These are phyloP conservation scores for Solanum chiquidenum DNA, from an alignment of 257 asterid species.

Conservation along the genomic window DNA sequence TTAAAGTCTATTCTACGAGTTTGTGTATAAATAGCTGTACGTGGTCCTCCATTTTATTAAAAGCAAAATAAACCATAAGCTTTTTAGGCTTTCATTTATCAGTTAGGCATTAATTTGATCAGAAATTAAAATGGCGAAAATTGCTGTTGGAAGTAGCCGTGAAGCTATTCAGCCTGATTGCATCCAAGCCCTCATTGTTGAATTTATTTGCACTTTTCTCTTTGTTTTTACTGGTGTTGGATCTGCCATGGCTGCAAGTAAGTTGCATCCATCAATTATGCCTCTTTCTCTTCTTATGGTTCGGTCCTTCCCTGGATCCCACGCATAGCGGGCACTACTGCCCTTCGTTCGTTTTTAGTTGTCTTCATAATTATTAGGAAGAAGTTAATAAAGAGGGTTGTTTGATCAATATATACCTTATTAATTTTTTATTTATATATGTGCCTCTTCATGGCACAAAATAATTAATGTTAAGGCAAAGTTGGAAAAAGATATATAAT, in stretches of 20 bases:
- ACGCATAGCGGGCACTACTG: not conserved
- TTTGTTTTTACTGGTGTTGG: slow-evolving; percentile 86
- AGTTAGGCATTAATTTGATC: not conserved
- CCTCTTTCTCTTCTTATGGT: not conserved
- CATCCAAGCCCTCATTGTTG: slow-evolving; percentile 75
- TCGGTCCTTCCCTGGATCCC: not conserved
- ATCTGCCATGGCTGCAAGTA: slow-evolving; percentile 84
- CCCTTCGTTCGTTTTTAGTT: no score
- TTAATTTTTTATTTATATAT: no score
- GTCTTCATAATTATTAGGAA: no score
- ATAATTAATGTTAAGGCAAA: no score
- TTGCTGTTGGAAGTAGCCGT: slow-evolving; percentile 52
- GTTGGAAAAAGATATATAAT: no score
- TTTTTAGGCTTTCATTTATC: not conserved
- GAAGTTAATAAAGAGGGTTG: no score
- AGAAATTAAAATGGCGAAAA: slow-evolving; percentile 39
- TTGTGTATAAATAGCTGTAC: not conserved
- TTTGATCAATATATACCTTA: no score
- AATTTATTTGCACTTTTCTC: slow-evolving; percentile 74
- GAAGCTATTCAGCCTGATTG: slow-evolving; percentile 66
- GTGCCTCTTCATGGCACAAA: no score
- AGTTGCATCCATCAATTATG: not conserved
- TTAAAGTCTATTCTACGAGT: not conserved
- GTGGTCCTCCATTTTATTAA: not conserved
- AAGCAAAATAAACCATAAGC: not conserved